phyloP scores from a whole-genome alignment of 1,284 basidiomycete genomes.

The Sporisorium scitamineum region DNA sequence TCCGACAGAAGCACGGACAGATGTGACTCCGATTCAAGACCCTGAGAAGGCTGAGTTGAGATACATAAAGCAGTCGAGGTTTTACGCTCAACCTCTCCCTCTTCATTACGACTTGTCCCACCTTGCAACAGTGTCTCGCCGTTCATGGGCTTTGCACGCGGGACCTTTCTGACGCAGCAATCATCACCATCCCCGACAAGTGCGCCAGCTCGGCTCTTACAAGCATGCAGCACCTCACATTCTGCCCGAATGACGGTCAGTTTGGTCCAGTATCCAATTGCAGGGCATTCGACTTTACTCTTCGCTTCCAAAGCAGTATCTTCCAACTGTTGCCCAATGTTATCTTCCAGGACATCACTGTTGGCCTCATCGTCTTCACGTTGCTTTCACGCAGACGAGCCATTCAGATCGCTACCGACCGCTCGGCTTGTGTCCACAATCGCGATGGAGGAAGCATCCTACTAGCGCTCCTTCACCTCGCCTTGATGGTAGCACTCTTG shows the following conservation, averaged over 20 bases:
- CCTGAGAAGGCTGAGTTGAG: no score
- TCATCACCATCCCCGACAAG: no score
- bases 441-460: slow-evolving; percentile 17
- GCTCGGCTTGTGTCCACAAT: slow-evolving; percentile 8
- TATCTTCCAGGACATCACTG: slow-evolving; percentile 14
- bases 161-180: no score
- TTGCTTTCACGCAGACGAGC: slow-evolving; percentile 9
- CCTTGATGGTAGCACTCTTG: slow-evolving; percentile 2
- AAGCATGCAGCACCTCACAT: slow-evolving; percentile 1
- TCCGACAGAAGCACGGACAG: no score
- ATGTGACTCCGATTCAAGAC: no score
- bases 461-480: slow-evolving; percentile 7
- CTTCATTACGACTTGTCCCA: no score
- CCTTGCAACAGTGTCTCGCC: no score
- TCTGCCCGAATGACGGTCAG: slow-evolving; percentile 12
- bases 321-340: slow-evolving; percentile 28
- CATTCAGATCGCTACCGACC: slow-evolving; percentile 1
- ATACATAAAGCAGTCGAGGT: no score
- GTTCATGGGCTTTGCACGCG: no score
- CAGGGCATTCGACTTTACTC: slow-evolving; percentile 44
- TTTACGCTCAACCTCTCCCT: no score
- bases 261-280: slow-evolving; percentile 37
- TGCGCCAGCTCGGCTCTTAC: neutral
- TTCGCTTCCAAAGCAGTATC: slow-evolving; percentile 34
- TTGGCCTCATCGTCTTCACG: neutral